Conservation (phyloP, 2,329 filamentous ascomycete genomes). For the Cercospora nicotianae region DNA sequence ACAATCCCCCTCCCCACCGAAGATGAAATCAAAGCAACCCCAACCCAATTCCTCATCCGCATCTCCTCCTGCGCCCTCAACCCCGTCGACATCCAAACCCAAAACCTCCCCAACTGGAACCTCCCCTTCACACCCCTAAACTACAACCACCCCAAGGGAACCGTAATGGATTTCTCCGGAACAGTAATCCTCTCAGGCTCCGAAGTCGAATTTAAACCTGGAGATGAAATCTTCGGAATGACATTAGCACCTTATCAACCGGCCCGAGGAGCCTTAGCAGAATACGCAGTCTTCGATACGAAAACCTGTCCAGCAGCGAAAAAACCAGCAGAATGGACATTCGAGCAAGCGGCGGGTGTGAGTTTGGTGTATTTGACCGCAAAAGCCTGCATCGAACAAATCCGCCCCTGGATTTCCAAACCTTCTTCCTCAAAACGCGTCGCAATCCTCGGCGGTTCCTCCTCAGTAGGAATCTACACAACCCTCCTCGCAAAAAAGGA, state of each 20-base stretch:
- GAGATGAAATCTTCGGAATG: slow-evolving; percentile 39
- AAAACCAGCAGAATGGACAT: slow-evolving; percentile 36
- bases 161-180: slow-evolving; percentile 38
- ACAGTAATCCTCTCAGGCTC: slow-evolving; percentile 29
- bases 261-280: slow-evolving; percentile 32
- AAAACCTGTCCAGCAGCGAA: slow-evolving; percentile 29
- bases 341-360: slow-evolving; percentile 37
- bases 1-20: slow-evolving; percentile 28
- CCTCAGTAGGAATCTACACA: slow-evolving; percentile 38
- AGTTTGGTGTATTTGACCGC: slow-evolving; percentile 39
- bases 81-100: slow-evolving; percentile 41
- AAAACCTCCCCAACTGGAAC: slow-evolving; percentile 37
- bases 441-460: neutral
- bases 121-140: slow-evolving; percentile 26
- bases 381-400: slow-evolving; percentile 34
- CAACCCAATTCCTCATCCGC: slow-evolving; percentile 34
- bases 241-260: slow-evolving; percentile 32
- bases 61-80: slow-evolving; percentile 40
- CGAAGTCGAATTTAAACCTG: slow-evolving; percentile 27
- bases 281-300: slow-evolving; percentile 35
- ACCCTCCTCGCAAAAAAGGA: slow-evolving; percentile 36
- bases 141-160: slow-evolving; percentile 32
- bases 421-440: too few species aligned
- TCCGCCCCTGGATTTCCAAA: slow-evolving; percentile 20
- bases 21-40: slow-evolving; percentile 20